Evolutionary conservation across 805 yeast species (phyloP).

Genomic region (Pachysolen tannophilus): DNA sequence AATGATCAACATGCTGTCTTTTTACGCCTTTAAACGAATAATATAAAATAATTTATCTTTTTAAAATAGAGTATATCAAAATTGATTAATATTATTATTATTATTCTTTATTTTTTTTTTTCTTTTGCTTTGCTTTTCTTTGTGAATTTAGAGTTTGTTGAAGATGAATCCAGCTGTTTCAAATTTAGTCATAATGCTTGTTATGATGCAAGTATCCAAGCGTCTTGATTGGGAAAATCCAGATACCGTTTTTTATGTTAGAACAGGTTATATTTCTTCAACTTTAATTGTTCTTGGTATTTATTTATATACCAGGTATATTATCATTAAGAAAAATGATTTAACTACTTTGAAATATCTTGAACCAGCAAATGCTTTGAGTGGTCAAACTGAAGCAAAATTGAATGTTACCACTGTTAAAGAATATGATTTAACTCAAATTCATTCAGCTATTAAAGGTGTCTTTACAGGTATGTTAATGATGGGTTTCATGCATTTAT

Average conservation of each 20-base stretch:
- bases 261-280: slow-evolving; percentile 63
- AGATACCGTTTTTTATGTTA: slow-evolving; percentile 58
- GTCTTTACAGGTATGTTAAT: slow-evolving; percentile 85
- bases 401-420: slow-evolving; percentile 86
- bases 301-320: slow-evolving; percentile 54
- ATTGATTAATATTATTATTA: no score
- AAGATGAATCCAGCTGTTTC: slow-evolving; percentile 82
- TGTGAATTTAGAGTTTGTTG: no score
- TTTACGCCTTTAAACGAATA: no score
- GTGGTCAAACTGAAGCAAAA: slow-evolving; percentile 65
- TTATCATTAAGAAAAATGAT: slow-evolving; percentile 72
- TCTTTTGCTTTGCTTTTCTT: no score
- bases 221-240: slow-evolving; percentile 86
- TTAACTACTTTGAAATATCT: slow-evolving; percentile 88
- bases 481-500: slow-evolving; percentile 98
- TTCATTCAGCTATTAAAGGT: slow-evolving; percentile 71
- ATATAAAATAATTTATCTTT: no score
- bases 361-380: slow-evolving; percentile 73
- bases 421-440: slow-evolving; percentile 89
- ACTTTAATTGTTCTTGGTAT: slow-evolving; percentile 56
- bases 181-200: slow-evolving; percentile 84
- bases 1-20: no score
- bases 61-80: no score
- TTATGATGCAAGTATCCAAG: slow-evolving; percentile 93
- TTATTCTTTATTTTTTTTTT: no score